Evolutionary conservation across 2,329 filamentous ascomycete species (phyloP), one percentile per base, ranked within the genome.

Genomic region (Cordyceps cateniannulata): DNA sequence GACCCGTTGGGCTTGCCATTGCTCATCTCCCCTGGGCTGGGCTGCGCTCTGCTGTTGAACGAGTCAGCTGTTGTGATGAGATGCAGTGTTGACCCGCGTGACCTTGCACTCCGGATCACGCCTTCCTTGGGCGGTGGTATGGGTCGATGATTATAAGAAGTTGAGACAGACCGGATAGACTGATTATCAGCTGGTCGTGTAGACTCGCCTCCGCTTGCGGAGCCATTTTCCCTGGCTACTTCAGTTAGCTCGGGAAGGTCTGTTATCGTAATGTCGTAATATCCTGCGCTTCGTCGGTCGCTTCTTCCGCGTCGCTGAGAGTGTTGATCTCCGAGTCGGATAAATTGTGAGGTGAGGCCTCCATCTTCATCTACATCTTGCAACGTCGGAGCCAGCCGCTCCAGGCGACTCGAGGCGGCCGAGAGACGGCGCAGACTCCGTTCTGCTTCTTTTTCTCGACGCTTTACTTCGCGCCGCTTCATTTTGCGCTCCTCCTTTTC

Each of bases 401-500:
- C 91, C 7, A 97, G 77, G 38, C 93, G 87, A 71, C 90, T 93
- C 62, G 93, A 97, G 6, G 93, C 92, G 61, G 90, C 91, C 64
- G 95, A 98, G 50, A 98, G 79, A 45, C 93, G 85, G 57, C 92
- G 83, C 32, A 95, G 80, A 63, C 86, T 90, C 71, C 91, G 86
- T 69, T 98, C 91, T 1, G 83, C 81, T 68, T 99, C 93, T 67
- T 85, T 87, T 71, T 98, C 93, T 69, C 84, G 91, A 9, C 93
- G 85, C 70, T 93, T 97, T 58, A 86, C 84, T 68, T 97, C 92
- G 64, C 88, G 81, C 63, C 92, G 82, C 63, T 78, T 82, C 65
- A 93, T 87, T 73, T 99, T 99, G 9, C 92, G 85, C 71, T 92
- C 85, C 70, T 99, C 95, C 72, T 98, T 99, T 70, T 98, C 95